Conservation (phyloP, 306 rosid species). For the Citrullus colocynthis region DNA sequence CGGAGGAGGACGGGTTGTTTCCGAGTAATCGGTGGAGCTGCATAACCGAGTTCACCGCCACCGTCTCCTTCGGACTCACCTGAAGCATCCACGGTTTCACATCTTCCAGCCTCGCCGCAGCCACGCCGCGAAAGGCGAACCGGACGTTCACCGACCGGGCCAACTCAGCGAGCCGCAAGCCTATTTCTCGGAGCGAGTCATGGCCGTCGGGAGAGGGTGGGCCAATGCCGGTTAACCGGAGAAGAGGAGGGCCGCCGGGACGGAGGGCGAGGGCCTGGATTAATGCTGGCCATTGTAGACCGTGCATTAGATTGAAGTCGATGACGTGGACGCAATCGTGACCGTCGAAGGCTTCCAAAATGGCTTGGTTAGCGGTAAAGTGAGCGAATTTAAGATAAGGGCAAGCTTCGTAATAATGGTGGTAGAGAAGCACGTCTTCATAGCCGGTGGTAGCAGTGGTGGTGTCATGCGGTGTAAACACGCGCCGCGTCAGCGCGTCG, state of each 20-base stretch:
- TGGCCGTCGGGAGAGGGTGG: constrained; percentile 88
- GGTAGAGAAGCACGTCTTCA: constrained; percentile 54
- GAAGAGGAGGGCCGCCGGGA: constrained; percentile 71
- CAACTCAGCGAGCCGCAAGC: constrained; percentile 58
- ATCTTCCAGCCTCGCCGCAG: constrained; percentile 68
- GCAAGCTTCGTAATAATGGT: constrained; percentile 75
- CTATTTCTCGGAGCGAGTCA: constrained; percentile 69
- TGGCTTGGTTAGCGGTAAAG: constrained; percentile 89
- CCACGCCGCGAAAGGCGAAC: constrained; percentile 80
- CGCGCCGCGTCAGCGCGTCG: constrained; percentile 64
- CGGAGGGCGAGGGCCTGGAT: constrained; percentile 81
- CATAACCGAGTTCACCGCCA: constrained; percentile 75
- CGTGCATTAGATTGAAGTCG: constrained; percentile 85
- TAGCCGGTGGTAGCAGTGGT: constrained; percentile 9
- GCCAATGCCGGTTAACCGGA: constrained; percentile 79
- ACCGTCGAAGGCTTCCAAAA: constrained; percentile 68
- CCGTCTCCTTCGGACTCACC: constrained; percentile 53
- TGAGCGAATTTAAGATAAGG: constrained; percentile 90
- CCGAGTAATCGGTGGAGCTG: constrained; percentile 77
- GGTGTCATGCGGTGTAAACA: constrained; percentile 20
- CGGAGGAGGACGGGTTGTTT: constrained; percentile 12
- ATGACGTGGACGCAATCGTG: constrained; percentile 83
- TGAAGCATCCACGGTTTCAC: constrained; percentile 93
- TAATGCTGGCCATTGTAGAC: constrained; percentile 85
- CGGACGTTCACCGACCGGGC: constrained; percentile 78